phyloP scores from a whole-genome alignment of 805 yeast species.

The Wickerhamomyces canadensis region DNA sequence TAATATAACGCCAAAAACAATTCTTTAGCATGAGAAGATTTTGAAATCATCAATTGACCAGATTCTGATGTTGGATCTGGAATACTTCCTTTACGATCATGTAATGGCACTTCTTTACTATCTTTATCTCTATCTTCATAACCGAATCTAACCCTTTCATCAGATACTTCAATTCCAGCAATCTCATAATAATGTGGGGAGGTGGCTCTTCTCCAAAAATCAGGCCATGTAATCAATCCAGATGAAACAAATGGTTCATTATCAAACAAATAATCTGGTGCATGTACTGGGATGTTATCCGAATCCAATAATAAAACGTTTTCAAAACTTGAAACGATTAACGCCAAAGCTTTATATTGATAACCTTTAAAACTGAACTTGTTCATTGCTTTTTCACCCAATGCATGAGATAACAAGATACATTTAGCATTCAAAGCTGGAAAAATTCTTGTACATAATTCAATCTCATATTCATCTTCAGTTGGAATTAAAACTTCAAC shows the following conservation, averaged over 20 bases:
- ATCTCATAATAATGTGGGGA: constrained; percentile 68
- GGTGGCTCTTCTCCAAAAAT: constrained; percentile 82
- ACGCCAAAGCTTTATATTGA: constrained; percentile 63
- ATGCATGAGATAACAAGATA: constrained; percentile 52
- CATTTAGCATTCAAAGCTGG: constrained; percentile 63
- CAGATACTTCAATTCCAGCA: constrained; percentile 48
- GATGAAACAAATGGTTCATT: constrained; percentile 47
- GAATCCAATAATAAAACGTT: constrained; percentile 69
- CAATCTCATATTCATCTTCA: constrained; percentile 61
- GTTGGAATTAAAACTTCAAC: constrained; percentile 69
- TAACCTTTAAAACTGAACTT: constrained; percentile 53
- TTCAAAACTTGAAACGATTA: constrained; percentile 68
- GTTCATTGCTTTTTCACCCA: constrained; percentile 48
- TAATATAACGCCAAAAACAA: constrained; percentile 53
- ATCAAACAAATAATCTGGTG: constrained; percentile 56
- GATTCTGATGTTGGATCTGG: constrained; percentile 48
- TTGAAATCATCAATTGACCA: constrained; percentile 57
- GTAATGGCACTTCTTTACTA: constrained; percentile 38
- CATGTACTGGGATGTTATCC: constrained; percentile 63
- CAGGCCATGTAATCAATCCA: constrained; percentile 72
- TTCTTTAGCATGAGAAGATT: constrained; percentile 47
- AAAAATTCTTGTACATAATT: constrained; percentile 54
- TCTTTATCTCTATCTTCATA: constrained; percentile 32
- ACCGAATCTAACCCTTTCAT: constrained; percentile 34
- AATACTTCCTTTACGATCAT: constrained; percentile 54